Evolutionary conservation across 192 early-diverging fungal genomes (phyloP).

Genomic region (Backusella circina): DNA sequence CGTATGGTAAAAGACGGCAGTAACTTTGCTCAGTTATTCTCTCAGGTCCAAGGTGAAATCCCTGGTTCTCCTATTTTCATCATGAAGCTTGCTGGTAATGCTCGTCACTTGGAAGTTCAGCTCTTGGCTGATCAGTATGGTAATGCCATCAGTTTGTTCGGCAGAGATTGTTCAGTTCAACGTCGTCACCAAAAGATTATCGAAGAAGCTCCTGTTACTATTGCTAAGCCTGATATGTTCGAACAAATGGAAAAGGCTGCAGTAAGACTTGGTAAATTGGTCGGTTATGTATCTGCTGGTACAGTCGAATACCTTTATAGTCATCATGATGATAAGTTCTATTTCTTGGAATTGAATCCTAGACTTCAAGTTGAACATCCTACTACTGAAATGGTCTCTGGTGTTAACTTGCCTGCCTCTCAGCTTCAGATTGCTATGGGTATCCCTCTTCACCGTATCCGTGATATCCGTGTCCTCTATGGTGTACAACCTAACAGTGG

Average conservation of each 20-base stretch:
- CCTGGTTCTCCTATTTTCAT: slow-evolving; percentile 98
- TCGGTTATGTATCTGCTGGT: slow-evolving; percentile 93
- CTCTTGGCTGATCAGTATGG: slow-evolving; percentile 95
- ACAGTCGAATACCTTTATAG: slow-evolving; percentile 98
- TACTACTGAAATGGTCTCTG: slow-evolving; percentile 98
- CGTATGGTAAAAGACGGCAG: slow-evolving; percentile 80
- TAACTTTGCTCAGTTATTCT: slow-evolving; percentile 74
- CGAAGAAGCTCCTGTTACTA: slow-evolving; percentile 94
- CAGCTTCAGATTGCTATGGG: slow-evolving; percentile 99
- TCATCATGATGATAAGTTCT: slow-evolving; percentile 81
- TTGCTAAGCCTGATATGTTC: slow-evolving; percentile 74
- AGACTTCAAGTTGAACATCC: slow-evolving; percentile 99
- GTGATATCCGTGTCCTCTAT: slow-evolving; percentile 94
- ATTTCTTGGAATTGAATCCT: slow-evolving; percentile 97
- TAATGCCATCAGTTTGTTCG: slow-evolving; percentile 97
- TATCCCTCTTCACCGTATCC: slow-evolving; percentile 92
- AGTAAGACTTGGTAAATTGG: slow-evolving; percentile 89
- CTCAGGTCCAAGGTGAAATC: slow-evolving; percentile 91
- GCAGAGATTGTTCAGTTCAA: slow-evolving; percentile 97
- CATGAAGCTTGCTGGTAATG: slow-evolving; percentile 95
- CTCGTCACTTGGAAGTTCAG: slow-evolving; percentile 97
- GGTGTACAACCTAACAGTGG: slow-evolving; percentile 84
- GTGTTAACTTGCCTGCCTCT: slow-evolving; percentile 96
- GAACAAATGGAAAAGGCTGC: slow-evolving; percentile 94
- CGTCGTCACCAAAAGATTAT: slow-evolving; percentile 99